These are phyloP conservation scores for Lentinula raphanica DNA, from an alignment of 768 basidiomycete species.

Conservation along the genomic window DNA sequence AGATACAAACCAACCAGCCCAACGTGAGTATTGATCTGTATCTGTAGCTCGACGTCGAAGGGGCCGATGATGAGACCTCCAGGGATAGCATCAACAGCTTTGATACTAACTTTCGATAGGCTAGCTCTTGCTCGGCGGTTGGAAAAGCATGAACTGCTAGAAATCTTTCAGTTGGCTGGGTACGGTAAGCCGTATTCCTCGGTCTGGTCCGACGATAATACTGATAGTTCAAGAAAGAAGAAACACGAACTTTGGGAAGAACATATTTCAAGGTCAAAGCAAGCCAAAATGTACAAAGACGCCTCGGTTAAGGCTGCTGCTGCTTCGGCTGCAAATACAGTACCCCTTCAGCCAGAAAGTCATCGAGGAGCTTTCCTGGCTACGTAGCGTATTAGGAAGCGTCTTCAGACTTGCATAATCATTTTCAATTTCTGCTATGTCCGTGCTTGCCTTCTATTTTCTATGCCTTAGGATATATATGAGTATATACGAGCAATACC, in stretches of 20 bases:
- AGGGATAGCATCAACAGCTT: slow-evolving; percentile 98
- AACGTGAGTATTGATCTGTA: slow-evolving; percentile 55
- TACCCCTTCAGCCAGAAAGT: slow-evolving; percentile 89
- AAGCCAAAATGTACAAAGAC: slow-evolving; percentile 96
- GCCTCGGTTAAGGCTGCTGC: slow-evolving; percentile 93
- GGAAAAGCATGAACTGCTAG: slow-evolving; percentile 86
- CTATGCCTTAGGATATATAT: background rate
- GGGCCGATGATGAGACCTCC: slow-evolving; percentile 95
- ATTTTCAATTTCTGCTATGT: background rate
- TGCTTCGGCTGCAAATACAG: slow-evolving; percentile 74
- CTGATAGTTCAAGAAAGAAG: slow-evolving; percentile 31
- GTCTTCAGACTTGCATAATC: background rate
- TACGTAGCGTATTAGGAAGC: slow-evolving; percentile 44
- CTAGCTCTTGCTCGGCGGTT: slow-evolving; percentile 78
- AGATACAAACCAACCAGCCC: slow-evolving; percentile 93
- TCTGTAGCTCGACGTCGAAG: slow-evolving; percentile 93
- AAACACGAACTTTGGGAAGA: slow-evolving; percentile 97
- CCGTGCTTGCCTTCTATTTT: background rate
- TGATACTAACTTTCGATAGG: slow-evolving; percentile 96
- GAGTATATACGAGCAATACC: background rate
- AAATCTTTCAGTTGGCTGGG: slow-evolving; percentile 92
- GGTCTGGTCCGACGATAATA: background rate
- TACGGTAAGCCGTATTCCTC: slow-evolving; percentile 49
- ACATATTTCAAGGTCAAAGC: slow-evolving; percentile 90
- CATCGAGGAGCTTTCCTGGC: slow-evolving; percentile 95